Conservation (phyloP, 352 stramenopile genomes). For the Elongisporangium prolatum region DNA sequence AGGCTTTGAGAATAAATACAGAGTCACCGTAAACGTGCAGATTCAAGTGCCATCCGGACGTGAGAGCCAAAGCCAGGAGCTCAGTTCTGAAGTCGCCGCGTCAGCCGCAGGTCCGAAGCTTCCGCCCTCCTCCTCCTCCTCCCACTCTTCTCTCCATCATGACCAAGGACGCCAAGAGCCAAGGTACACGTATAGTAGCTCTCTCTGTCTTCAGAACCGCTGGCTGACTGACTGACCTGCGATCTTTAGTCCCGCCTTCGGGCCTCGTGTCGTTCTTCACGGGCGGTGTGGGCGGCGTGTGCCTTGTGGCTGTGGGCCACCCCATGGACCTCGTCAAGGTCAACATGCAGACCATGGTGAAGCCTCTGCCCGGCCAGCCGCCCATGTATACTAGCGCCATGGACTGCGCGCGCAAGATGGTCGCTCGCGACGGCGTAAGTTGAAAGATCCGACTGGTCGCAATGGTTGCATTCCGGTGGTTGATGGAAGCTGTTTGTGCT, state of each 20-base stretch:
- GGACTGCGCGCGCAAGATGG: constrained; percentile 91
- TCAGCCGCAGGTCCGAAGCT: constrained; percentile 9
- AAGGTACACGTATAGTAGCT: constrained; percentile 7
- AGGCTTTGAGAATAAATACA: neutral
- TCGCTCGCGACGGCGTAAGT: constrained; percentile 90
- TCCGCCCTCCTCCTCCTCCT: neutral
- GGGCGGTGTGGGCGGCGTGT: constrained; percentile 90
- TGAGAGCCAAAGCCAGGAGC: constrained; percentile 8
- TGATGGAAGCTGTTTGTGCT: constrained; percentile 9
- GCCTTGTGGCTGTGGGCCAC: constrained; percentile 91
- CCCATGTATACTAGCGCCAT: constrained; percentile 82
- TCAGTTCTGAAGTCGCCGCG: constrained; percentile 2
- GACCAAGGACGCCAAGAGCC: constrained; percentile 36
- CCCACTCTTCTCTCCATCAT: constrained; percentile 15
- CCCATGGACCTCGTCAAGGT: constrained; percentile 96
- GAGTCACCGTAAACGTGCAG: constrained; percentile 30
- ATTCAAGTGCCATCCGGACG: constrained; percentile 25
- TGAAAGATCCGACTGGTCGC: neutral
- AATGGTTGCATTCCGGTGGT: constrained; percentile 5
- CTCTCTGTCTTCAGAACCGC: neutral
- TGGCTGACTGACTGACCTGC: constrained; percentile 1
- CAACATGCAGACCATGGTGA: constrained; percentile 89
- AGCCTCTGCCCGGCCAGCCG: constrained; percentile 50
- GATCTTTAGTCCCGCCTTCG: constrained; percentile 33
- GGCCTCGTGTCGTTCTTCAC: constrained; percentile 93